Evolutionary conservation across 2,329 filamentous ascomycete species (phyloP), one percentile per base, ranked within the genome.

Genomic region (Aspergillus ustus): DNA sequence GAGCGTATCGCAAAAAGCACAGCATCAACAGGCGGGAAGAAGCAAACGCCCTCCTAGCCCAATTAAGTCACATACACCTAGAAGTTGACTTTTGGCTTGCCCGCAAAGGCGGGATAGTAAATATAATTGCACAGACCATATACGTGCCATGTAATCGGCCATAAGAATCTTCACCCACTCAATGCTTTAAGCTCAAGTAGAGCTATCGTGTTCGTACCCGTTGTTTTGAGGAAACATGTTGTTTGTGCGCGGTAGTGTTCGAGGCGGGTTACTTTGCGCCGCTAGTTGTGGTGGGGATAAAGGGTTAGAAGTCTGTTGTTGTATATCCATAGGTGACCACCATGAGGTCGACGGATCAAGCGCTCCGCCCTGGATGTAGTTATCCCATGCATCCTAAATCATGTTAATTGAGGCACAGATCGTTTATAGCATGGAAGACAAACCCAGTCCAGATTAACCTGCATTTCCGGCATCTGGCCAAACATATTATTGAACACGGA

Each of bases 311-410:
- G 65, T 40, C 45, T 65, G 73, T 40, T 72, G 70, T 58, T 74
- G 69, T n/a, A 70, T 50, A 49, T 78, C 75, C 59, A 70, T 69
- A 51, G 73, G 72, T 17, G 72, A 70, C 78, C 77, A 81, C 59
- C 75, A 73, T 52, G 75, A 75, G 46, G 72, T 78, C 15, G 75
- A 67, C 9, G 75, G 70, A 52, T 82, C 81, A 37, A 81, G 65
- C 7, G 72, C 81, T 6, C 85, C 81, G 56, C 85, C 86, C 72
- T 90, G 87, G 52, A 90, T 85, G 67, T 89, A 90, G 7, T 83
- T 85, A 70, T 91, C 88, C 87, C 87, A 90, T 29, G 87, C 86
- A 64, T 89, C 85, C 87, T 89, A 66, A 7, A 40, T 29, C 66
- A 31, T 51, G 53, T 57, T 45, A 70, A 72, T 78, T 59, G 15